Conservation (phyloP, 2,329 filamentous ascomycete species). For the Colletotrichum plurivorum region DNA sequence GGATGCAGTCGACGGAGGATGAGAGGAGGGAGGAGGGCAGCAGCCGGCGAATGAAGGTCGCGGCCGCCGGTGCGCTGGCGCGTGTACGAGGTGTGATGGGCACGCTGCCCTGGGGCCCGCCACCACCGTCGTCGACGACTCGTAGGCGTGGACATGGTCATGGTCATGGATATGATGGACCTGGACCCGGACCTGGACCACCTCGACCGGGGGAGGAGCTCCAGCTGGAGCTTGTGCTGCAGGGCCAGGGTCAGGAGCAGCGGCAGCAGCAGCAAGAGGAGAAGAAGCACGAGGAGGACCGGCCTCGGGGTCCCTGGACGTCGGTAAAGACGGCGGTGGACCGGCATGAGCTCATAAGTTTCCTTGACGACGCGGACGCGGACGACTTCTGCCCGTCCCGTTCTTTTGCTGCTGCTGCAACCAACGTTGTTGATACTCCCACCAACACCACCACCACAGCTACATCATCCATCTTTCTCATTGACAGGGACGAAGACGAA, state of each 20-base stretch:
- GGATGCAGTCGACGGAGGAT: constrained; percentile 18
- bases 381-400: constrained; percentile 10
- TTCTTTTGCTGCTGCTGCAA: neutral
- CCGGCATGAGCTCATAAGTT: constrained; percentile 40
- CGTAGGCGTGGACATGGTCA: neutral
- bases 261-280: neutral
- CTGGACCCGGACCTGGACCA: too few relatives aligned
- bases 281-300: constrained; percentile 2
- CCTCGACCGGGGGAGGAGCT: constrained; percentile 25
- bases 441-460: neutral
- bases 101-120: constrained; percentile 18
- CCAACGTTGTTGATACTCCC: neutral
- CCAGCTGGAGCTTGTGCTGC: constrained; percentile 1
- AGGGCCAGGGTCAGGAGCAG: constrained; percentile 2
- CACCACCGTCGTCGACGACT: constrained; percentile 19
- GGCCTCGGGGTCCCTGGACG: constrained; percentile 25
- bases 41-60: neutral
- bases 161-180: too few relatives aligned
- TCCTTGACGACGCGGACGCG: constrained; percentile 39
- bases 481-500: neutral
- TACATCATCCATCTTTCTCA: constrained; percentile 7
- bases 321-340: constrained; percentile 28
- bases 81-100: constrained; percentile 2
- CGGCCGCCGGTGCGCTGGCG: neutral
- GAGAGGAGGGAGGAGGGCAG: constrained; percentile 4